A percentile compares a stretch with the other conserved stretches of the same genome.
These are phyloP conservation scores for Saxispiralis lemnorum DNA, from an alignment of 495 filamentous ascomycete genomes.

Conservation along the genomic window DNA sequence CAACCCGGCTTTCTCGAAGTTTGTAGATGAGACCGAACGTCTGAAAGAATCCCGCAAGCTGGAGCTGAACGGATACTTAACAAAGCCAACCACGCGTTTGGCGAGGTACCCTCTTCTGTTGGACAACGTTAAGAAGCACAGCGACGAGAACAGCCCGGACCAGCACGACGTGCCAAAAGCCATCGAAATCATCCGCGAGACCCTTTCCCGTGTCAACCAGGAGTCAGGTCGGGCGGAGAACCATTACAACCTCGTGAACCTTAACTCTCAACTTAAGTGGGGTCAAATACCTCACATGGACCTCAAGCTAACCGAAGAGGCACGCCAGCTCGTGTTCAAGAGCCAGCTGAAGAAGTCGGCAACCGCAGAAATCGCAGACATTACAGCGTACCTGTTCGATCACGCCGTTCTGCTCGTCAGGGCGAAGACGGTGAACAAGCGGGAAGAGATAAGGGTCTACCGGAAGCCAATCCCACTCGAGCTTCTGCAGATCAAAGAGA, in stretches of 20 bases:
- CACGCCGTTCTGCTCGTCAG: conserved; percentile 79
- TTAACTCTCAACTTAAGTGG: conserved; percentile 82
- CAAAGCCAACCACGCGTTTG: conserved; percentile 90
- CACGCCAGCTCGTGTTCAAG: conserved; percentile 82
- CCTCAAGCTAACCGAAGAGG: conserved; percentile 83
- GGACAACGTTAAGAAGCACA: conserved; percentile 81
- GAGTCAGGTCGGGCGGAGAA: conserved; percentile 97
- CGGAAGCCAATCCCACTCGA: conserved; percentile 90
- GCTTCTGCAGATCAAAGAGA: conserved; percentile 80
- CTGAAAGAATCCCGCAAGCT: conserved; percentile 92
- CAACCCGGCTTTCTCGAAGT: conserved; percentile 71
- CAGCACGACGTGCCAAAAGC: conserved; percentile 82
- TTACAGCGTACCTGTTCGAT: conserved; percentile 88
- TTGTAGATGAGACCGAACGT: conserved; percentile 93
- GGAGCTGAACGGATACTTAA: conserved; percentile 94
- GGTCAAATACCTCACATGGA: conserved; percentile 75
- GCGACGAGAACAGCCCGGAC: conserved; percentile 70
- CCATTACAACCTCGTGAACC: conserved; percentile 80
- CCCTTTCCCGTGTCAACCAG: conserved; percentile 72
- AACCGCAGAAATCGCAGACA: conserved; percentile 60
- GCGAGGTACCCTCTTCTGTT: conserved; percentile 87
- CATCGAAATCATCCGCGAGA: conserved; percentile 65
- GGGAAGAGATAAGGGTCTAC: conserved; percentile 86
- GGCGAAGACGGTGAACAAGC: conserved; percentile 78
- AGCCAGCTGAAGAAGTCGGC: conserved; percentile 81